Evolutionary conservation across 306 rosid genomes (phyloP).

Genomic region (Castanea mollissima): DNA sequence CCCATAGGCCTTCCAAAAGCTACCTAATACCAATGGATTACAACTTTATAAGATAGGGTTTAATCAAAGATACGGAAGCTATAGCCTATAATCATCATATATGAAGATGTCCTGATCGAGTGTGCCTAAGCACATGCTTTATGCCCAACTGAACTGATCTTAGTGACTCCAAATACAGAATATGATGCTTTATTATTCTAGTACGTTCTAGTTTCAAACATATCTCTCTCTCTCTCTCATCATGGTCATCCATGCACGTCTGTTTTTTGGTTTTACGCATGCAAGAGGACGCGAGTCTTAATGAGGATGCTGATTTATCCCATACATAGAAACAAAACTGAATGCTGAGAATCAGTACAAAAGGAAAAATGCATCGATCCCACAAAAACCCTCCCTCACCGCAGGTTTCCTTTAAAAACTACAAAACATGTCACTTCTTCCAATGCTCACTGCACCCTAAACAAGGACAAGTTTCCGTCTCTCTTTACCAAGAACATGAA

Average conservation of each 20-base stretch:
- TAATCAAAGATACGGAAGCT: background rate
- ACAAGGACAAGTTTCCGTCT: background rate
- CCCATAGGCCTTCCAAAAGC: background rate
- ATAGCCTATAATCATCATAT: too few relatives aligned
- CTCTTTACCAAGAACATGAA: conserved; percentile 13
- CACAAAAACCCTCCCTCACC: background rate
- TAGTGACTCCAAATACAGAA: too few relatives aligned
- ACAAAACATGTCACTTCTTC: conserved; percentile 19
- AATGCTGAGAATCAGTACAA: conserved; percentile 11
- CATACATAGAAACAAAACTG: conserved; percentile 31
- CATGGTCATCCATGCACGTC: conserved; percentile 5
- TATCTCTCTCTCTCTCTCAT: too few relatives aligned
- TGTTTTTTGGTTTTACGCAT: conserved; percentile 12
- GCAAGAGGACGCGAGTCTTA: conserved; percentile 33
- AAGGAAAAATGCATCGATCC: conserved; percentile 11
- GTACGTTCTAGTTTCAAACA: too few relatives aligned
- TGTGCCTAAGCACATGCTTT: too few relatives aligned
- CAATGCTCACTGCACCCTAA: background rate
- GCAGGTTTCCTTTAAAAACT: background rate
- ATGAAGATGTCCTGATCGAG: too few relatives aligned
- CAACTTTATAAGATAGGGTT: background rate
- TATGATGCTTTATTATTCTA: too few relatives aligned
- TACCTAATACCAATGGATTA: background rate
- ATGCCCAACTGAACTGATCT: too few relatives aligned
- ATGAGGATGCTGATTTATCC: conserved; percentile 31